Base-by-base conservation (phyloP, 139 green algal genomes). In the Gonium pectorale region DNA sequence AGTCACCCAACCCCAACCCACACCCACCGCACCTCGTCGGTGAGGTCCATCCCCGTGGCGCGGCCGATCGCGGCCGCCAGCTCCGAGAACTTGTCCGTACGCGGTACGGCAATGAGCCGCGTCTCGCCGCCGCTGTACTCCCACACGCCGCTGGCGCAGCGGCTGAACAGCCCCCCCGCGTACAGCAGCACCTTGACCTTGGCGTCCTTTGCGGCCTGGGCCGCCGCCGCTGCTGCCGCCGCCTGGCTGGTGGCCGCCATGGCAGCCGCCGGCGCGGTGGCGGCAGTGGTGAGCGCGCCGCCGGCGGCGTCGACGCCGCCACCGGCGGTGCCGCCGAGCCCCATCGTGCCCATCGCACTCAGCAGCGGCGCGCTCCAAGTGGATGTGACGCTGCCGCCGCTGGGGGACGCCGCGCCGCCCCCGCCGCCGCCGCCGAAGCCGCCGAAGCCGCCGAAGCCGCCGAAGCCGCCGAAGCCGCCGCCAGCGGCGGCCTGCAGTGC, bases 41-140 rank as follows among this genome's bases (percentile, higher is more conserved):
- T 27, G 15, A 44, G 24, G 24, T 73, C 41, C 43, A 64, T 24
- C 21, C 6, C 21, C 6, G 63, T 43, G 5, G 77, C 60, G 2
- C n/a, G 31, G 15, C 17, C n/a, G 29, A 85, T 33, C 19, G 79
- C 79, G 15, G 22, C 37, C 37, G 44, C 33, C 64, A 85, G 79
- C 35, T 68, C 49, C 35, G 1, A 4, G 64, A 44, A 59, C 13
- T 13, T 15, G n/a, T 60, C 79, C 22, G 43, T 37, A 15, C 56
- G 52, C 7, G 56, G 69, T 13, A 96, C 15, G 0, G 62, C 64
- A 15, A 96, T 80, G 46, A 96, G 91, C n/a, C 94, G 91, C 15
- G 92, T 96, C 87, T 96, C 94, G 0, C 94, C 94, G 2, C 92
- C 91, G 41, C 54, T 33, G 77, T 92, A 92, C 46, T 80, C 83